phyloP scores from a whole-genome alignment of 2,329 filamentous ascomycete genomes.

The Dryadomyces quercivorus region DNA sequence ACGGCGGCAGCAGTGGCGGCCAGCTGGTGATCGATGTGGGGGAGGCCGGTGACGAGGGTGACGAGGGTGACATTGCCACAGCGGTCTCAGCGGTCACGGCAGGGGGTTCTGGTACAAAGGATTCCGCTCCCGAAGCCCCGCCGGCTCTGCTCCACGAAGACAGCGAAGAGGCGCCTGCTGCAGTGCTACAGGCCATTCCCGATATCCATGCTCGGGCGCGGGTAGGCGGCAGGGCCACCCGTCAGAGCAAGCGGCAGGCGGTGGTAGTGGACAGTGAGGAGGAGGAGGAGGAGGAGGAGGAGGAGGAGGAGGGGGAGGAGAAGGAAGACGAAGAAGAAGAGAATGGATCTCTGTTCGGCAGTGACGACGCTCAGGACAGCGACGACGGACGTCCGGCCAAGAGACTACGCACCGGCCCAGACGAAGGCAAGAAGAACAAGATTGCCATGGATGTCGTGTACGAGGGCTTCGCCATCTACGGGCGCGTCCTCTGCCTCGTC shows the following conservation, averaged over 20 bases:
- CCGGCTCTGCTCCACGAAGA: slow-evolving; percentile 33
- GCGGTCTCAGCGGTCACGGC: slow-evolving; percentile 13
- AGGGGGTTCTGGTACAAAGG: too few species aligned
- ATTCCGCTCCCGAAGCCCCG: not conserved
- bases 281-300: slow-evolving; percentile 13
- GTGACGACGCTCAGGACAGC: slow-evolving; percentile 18
- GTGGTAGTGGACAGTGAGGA: slow-evolving; percentile 9
- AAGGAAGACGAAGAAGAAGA: slow-evolving; percentile 9
- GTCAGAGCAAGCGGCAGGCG: slow-evolving; percentile 20
- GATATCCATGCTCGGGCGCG: not conserved
- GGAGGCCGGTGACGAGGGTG: slow-evolving; percentile 37
- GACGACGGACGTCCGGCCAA: slow-evolving; percentile 9
- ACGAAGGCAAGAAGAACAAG: slow-evolving; percentile 71
- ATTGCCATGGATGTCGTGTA: slow-evolving; percentile 75
- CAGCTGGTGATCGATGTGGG: not conserved
- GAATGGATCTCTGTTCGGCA: not conserved
- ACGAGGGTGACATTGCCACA: slow-evolving; percentile 47
- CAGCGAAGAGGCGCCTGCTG: slow-evolving; percentile 3
- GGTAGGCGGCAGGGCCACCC: slow-evolving; percentile 9
- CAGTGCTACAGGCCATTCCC: slow-evolving; percentile 7
- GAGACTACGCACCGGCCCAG: slow-evolving; percentile 20
- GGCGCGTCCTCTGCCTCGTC: slow-evolving; percentile 81
- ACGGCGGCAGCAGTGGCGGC: not conserved
- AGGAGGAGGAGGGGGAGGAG: slow-evolving; percentile 15
- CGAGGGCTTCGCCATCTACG: slow-evolving; percentile 93